Evolutionary conservation across 345 rosid species (phyloP).

Genomic region (Syzygium oleosum): DNA sequence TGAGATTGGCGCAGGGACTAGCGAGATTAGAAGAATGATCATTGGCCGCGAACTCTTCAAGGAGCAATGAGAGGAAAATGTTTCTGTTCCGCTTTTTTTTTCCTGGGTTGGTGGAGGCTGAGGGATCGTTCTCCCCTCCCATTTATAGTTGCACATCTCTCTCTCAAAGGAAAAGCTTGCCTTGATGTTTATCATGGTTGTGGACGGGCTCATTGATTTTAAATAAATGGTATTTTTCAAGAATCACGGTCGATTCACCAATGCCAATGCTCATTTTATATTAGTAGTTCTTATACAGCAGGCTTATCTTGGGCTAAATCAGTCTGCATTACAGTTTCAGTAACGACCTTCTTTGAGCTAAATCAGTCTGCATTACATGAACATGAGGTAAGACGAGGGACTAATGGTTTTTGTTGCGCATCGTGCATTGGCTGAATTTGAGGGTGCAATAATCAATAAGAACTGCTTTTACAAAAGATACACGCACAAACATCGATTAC

Average conservation of each 20-base stretch:
- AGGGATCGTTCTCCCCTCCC: neutral
- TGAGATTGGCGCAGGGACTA: constrained; percentile 95
- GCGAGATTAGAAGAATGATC: constrained; percentile 90
- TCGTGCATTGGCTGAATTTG: neutral
- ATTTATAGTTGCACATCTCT: neutral
- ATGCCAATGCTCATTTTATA: neutral
- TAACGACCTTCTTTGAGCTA: neutral
- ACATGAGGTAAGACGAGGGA: neutral
- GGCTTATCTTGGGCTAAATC: neutral
- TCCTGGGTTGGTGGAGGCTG: neutral
- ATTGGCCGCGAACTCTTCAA: constrained; percentile 88
- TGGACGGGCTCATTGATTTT: neutral
- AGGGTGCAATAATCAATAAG: neutral
- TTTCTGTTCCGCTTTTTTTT: neutral
- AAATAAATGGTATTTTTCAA: neutral
- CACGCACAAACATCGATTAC: neutral
- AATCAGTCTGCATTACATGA: neutral
- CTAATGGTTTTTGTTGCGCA: neutral
- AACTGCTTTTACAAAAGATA: neutral
- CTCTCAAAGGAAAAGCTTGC: neutral
- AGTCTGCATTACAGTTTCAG: neutral
- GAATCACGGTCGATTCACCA: neutral
- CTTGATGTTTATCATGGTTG: neutral
- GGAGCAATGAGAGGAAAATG: constrained; percentile 27
- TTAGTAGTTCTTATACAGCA: neutral